phyloP scores from a whole-genome alignment of 768 basidiomycete species.

The Trichaptum fuscoviolaceum region DNA sequence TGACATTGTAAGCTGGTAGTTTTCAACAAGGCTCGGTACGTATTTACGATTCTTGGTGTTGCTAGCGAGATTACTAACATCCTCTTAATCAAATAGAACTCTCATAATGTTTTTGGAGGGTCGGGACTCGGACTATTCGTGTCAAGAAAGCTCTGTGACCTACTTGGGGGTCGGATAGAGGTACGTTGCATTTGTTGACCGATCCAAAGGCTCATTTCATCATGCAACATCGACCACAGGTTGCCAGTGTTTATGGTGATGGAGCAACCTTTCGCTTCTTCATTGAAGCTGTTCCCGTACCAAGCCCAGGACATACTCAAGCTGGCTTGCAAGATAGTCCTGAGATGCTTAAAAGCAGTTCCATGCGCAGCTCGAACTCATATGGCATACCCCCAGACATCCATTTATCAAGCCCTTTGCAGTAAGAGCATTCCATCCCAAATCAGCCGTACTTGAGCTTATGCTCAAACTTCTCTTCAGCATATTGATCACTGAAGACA shows the following conservation, averaged over 20 bases:
- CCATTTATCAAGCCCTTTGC: not conserved
- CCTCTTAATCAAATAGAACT: slow-evolving; percentile 13
- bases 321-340: not conserved
- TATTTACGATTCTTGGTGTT: slow-evolving; percentile 17
- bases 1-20: slow-evolving; percentile 8
- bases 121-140: slow-evolving; percentile 34
- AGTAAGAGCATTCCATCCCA: not conserved
- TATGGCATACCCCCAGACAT: not conserved
- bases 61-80: not conserved
- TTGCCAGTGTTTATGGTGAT: slow-evolving; percentile 28
- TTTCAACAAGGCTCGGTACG: slow-evolving; percentile 30
- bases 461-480: slow-evolving; percentile 7
- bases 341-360: not conserved
- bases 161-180: slow-evolving; percentile 27
- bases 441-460: not conserved
- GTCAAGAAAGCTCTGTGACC: slow-evolving; percentile 24
- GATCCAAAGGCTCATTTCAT: not conserved
- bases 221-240: slow-evolving; percentile 22
- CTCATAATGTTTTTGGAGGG: slow-evolving; percentile 20
- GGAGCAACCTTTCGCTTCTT: slow-evolving; percentile 35
- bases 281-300: slow-evolving; percentile 19
- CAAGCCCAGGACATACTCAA: not conserved
- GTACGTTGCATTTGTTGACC: slow-evolving; percentile 2
- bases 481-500: slow-evolving; percentile 22
- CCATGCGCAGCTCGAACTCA: not conserved